Percentiles rank a stretch among this genome's conserved stretches.
Evolutionary conservation across 1,139 yeast genomes (phyloP).

Genomic region (Pichia sp.): DNA sequence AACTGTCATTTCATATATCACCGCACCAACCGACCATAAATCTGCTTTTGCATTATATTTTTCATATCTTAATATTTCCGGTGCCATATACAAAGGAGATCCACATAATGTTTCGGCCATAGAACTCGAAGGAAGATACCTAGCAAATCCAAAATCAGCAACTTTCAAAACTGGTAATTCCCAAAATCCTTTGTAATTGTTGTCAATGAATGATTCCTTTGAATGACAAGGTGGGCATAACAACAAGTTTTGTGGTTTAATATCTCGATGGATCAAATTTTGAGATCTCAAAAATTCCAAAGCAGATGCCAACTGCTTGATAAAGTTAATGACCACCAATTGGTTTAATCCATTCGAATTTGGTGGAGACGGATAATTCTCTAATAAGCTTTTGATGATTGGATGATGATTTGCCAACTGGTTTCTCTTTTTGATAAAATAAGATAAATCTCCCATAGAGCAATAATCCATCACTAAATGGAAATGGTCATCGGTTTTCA

Average conservation of each 20-base stretch:
- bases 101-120: slow-evolving; percentile 97
- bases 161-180: slow-evolving; percentile 85
- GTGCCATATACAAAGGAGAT: slow-evolving; percentile 97
- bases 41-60: slow-evolving; percentile 97
- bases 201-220: slow-evolving; percentile 45
- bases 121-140: slow-evolving; percentile 85
- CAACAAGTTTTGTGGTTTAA: slow-evolving; percentile 89
- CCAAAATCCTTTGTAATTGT: slow-evolving; percentile 68
- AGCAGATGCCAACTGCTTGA: slow-evolving; percentile 82
- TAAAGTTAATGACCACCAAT: slow-evolving; percentile 70
- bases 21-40: slow-evolving; percentile 97
- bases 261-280: slow-evolving; percentile 83
- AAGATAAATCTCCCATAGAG: slow-evolving; percentile 87
- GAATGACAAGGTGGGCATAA: slow-evolving; percentile 69
- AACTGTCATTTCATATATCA: slow-evolving; percentile 85
- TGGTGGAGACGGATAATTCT: slow-evolving; percentile 73
- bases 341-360: slow-evolving; percentile 74
- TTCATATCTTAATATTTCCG: slow-evolving; percentile 88
- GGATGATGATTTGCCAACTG: slow-evolving; percentile 74
- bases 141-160: slow-evolving; percentile 97
- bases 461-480: slow-evolving; percentile 97
- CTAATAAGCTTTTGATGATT: slow-evolving; percentile 64
- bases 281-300: slow-evolving; percentile 71
- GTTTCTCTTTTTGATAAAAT: slow-evolving; percentile 68
- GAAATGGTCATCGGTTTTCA: slow-evolving; percentile 70